Evolutionary conservation across 805 yeast genomes (phyloP), one percentile per base, ranked within the genome.

Genomic region (Jamesozyma spencerorum): DNA sequence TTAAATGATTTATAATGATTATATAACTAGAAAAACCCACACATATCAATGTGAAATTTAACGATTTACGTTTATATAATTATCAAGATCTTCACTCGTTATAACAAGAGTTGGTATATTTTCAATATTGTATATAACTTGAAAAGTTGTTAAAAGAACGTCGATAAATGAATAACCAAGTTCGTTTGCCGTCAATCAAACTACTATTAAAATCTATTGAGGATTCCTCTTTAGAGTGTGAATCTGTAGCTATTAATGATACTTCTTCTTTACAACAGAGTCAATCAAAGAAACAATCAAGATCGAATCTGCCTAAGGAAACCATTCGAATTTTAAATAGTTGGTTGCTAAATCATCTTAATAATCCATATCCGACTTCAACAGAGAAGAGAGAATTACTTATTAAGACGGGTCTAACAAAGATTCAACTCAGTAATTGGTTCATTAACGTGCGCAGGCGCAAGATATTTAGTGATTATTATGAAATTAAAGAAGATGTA

Each of bases 401-500:
- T 69, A 68, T 72, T 48, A 71, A 73, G 55, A 85, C 95, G 0
- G 90, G 92, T 0, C 68, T 85, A 54, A 81, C 85, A 47, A 77
- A 81, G 60, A 85, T 82, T 44, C 95, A 85, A 60, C 70, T 85
- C 44, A 73, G 83, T 47, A 85, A 85, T 58, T 85, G 95, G 95
- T 85, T 85, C 53, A 85, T 85, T 54, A 85, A 85, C 56, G 92
- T 88, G 18, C 72, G 95, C 51, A 70, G 94, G 51, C 68, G 95
- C 48, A 77, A 82, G 53, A 72, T 85, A 4, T 62, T 60, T 30
- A 50, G 49, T 38, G 62, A 54, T 31, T 61, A 62, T 40, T 60
- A 62, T 37, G 53, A 52, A 15, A 27, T 13, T 14, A 31, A 31
- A 13, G 43, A 36, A 3, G 24, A 20, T 11, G 34, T 37, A 3